Percentiles rank a stretch among this genome's conserved stretches.
Evolutionary conservation across 768 basidiomycete genomes (phyloP).

Genomic region (Pilatotrama ljubarskyi): DNA sequence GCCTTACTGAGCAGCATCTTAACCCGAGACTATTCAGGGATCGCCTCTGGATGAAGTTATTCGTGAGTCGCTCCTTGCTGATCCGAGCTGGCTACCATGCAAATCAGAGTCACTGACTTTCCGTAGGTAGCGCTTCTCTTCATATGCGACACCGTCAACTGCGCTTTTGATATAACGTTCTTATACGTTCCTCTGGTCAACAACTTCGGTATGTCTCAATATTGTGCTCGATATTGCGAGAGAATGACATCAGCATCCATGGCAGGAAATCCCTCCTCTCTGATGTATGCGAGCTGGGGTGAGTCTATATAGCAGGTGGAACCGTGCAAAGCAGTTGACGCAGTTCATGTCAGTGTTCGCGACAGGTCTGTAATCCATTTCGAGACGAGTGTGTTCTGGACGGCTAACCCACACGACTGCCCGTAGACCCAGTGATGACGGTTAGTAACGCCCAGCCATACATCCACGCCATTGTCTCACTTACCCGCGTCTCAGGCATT

Average conservation of each 20-base stretch:
- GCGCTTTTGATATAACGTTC: conserved; percentile 44
- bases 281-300: conserved; percentile 33
- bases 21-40: conserved; percentile 36
- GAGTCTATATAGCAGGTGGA: conserved; percentile 16
- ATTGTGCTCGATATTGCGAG: background rate
- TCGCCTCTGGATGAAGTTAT: conserved; percentile 44
- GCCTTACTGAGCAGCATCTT: background rate
- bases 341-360: conserved; percentile 38
- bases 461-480: background rate
- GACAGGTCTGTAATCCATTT: conserved; percentile 32
- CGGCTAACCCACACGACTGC: background rate
- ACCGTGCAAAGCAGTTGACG: background rate
- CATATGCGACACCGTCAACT: conserved; percentile 50
- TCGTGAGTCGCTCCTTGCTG: conserved; percentile 36
- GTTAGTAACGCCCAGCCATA: conserved; percentile 28
- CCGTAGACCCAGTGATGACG: conserved; percentile 46
- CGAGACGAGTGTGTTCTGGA: background rate
- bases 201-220: conserved; percentile 41
- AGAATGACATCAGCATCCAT: too few relatives aligned
- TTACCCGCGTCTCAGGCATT: conserved; percentile 37
- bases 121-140: conserved; percentile 44
- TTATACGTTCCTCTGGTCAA: conserved; percentile 49
- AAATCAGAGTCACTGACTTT: background rate
- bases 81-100: background rate
- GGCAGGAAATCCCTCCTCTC: conserved; percentile 33